phyloP scores from a whole-genome alignment of 139 green algal species.

The Nannochloris sp. region DNA sequence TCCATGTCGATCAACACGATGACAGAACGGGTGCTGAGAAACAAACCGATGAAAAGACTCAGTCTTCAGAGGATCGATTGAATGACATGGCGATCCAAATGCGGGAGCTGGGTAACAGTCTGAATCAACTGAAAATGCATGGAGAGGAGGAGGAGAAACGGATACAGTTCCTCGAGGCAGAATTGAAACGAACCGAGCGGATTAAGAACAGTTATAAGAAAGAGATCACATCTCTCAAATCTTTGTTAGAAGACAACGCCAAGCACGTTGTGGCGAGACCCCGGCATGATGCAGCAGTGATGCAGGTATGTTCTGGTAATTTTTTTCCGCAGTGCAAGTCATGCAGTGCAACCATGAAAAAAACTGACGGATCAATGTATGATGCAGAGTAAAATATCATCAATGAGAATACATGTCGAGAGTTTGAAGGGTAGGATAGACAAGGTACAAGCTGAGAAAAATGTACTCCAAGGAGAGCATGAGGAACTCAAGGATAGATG shows the following conservation, averaged over 20 bases:
- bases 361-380: not conserved
- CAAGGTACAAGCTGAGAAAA: not conserved
- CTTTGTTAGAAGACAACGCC: no score
- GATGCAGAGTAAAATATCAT: constrained; percentile 2
- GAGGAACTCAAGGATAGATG: constrained; percentile 22
- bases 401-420: constrained; percentile 11
- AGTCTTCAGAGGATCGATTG: not conserved
- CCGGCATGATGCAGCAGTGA: no score
- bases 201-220: no score
- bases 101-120: not conserved
- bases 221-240: no score
- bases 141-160: not conserved
- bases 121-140: constrained; percentile 1
- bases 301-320: no score
- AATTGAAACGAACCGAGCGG: not conserved
- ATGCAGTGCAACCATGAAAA: no score
- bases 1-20: no score
- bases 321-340: no score
- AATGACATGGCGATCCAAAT: not conserved
- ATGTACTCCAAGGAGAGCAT: constrained; percentile 1
- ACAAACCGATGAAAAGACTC: no score
- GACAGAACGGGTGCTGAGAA: no score
- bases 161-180: not conserved
- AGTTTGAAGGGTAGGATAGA: not conserved
- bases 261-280: no score